Conservation (phyloP, 495 filamentous ascomycete genomes). For the Penicillium longicatenatum region DNA sequence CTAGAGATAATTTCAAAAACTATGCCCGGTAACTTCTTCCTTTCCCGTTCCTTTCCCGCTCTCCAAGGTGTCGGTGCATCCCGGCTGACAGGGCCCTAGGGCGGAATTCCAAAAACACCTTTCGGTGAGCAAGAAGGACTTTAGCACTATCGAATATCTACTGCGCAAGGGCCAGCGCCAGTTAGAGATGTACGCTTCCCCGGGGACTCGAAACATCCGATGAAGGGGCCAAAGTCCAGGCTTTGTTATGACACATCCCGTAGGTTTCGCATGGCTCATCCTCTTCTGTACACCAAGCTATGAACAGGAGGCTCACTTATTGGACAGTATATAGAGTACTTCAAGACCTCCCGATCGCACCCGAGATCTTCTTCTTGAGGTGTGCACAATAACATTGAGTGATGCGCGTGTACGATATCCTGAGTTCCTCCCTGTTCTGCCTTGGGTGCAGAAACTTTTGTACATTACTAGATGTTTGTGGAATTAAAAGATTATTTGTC, state of each 20-base stretch:
- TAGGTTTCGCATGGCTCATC: constrained; percentile 14
- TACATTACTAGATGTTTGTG: constrained; percentile 1
- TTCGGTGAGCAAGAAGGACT: constrained; percentile 81
- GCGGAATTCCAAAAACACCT: constrained; percentile 75
- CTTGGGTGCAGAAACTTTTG: not conserved
- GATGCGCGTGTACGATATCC: constrained; percentile 1
- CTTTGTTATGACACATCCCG: not conserved
- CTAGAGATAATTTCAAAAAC: constrained; percentile 52
- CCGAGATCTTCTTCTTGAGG: not conserved
- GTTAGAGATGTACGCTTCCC: constrained; percentile 79
- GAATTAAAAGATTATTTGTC: not conserved
- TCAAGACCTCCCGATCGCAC: not conserved
- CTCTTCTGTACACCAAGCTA: not conserved
- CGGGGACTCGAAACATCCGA: constrained; percentile 80
- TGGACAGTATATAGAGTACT: not conserved
- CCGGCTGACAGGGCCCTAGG: constrained; percentile 43
- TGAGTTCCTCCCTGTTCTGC: not conserved
- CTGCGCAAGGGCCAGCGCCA: constrained; percentile 83
- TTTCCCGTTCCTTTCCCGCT: constrained; percentile 7
- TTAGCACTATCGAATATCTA: constrained; percentile 83
- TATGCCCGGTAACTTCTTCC: constrained; percentile 55
- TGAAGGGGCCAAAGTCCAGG: constrained; percentile 9
- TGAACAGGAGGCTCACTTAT: not conserved
- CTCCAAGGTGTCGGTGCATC: constrained; percentile 6
- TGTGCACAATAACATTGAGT: not conserved